Percentiles rank a stretch among this genome's conserved stretches.
These are phyloP conservation scores for Xerocomellus dryophilus DNA, from an alignment of 768 basidiomycete genomes.

Conservation along the genomic window DNA sequence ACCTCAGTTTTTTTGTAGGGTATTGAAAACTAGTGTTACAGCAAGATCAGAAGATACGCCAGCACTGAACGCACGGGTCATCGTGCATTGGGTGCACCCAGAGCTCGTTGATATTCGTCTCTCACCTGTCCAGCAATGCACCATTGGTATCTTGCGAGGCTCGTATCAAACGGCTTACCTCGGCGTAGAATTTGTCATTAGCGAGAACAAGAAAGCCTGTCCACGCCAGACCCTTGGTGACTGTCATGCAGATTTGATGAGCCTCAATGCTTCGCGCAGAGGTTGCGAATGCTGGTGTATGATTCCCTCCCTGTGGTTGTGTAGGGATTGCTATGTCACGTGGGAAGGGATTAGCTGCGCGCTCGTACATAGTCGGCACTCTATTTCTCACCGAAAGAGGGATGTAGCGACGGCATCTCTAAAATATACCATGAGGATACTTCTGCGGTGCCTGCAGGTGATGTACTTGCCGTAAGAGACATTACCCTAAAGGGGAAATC, in stretches of 20 bases:
- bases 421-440: constrained; percentile 15
- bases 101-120: constrained; percentile 21
- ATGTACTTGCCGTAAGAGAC: constrained; percentile 58
- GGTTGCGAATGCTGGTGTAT: constrained; percentile 63
- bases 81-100: constrained; percentile 1
- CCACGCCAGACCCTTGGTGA: constrained; percentile 60
- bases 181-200: constrained; percentile 53
- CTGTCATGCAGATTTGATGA: constrained; percentile 54
- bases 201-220: constrained; percentile 58
- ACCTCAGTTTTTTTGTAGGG: constrained; percentile 6
- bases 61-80: neutral
- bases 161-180: constrained; percentile 37
- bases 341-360: constrained; percentile 24
- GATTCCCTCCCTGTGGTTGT: constrained; percentile 66
- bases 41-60: neutral
- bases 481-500: constrained; percentile 54
- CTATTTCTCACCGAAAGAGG: constrained; percentile 48
- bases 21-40: constrained; percentile 20
- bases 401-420: constrained; percentile 66
- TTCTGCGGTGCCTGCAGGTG: constrained; percentile 5
- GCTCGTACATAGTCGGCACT: neutral
- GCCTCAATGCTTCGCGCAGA: constrained; percentile 60
- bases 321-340: constrained; percentile 63
- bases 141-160: neutral
- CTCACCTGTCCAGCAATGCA: constrained; percentile 19